These are phyloP conservation scores for Arachis stenosperma DNA, from an alignment of 306 rosid species.

Conservation along the genomic window DNA sequence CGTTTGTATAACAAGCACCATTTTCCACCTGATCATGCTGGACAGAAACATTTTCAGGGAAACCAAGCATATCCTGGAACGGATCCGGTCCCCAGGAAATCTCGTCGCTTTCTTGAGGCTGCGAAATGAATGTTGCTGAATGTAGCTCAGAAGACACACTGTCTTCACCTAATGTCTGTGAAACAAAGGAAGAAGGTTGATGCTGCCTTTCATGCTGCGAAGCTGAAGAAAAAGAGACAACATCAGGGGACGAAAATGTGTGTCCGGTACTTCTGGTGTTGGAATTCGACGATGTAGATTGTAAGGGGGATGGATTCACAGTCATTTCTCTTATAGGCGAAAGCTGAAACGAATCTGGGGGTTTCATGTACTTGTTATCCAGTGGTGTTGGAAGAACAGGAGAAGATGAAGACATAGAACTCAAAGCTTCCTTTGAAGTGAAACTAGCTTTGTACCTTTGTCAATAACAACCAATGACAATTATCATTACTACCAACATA, in stretches of 20 bases:
- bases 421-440: constrained; percentile 29
- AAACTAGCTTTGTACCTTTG: constrained; percentile 28
- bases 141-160: constrained; percentile 49
- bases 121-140: constrained; percentile 47
- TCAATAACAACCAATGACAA: constrained; percentile 29
- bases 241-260: constrained; percentile 51
- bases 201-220: constrained; percentile 50
- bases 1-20: constrained; percentile 49
- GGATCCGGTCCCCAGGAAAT: constrained; percentile 72
- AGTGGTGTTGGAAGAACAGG: constrained; percentile 48
- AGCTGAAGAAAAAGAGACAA: constrained; percentile 39
- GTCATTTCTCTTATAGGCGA: constrained; percentile 47
- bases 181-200: constrained; percentile 53
- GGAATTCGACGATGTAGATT: constrained; percentile 51
- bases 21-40: constrained; percentile 62
- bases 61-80: constrained; percentile 58
- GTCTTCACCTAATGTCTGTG: constrained; percentile 47
- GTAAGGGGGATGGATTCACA: constrained; percentile 47
- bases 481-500: constrained; percentile 34
- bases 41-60: constrained; percentile 54
- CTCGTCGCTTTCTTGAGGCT: constrained; percentile 49
- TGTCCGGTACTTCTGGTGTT: constrained; percentile 45
- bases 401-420: constrained; percentile 59
- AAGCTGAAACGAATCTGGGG: constrained; percentile 58
- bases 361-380: constrained; percentile 50